A percentile compares a stretch with the other conserved stretches of the same genome.
Conservation (phyloP, 768 basidiomycete species). For the Russula earlei region DNA sequence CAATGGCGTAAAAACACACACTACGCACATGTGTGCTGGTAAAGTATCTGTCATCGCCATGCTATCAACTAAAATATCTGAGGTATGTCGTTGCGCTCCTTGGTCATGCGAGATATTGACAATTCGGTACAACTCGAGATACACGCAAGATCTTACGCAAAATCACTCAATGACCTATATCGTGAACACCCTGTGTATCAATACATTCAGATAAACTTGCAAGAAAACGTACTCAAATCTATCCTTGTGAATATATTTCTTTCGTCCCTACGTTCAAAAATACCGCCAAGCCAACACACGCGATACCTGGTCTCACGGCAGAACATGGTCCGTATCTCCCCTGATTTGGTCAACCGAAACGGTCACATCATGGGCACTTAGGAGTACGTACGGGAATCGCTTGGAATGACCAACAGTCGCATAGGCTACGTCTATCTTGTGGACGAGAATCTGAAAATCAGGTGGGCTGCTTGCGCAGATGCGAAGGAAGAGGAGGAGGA, state of each 20-base stretch:
- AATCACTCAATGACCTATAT: conserved; percentile 45
- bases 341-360: neutral
- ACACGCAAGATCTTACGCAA: conserved; percentile 65
- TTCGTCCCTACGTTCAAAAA: conserved; percentile 54
- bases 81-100: conserved; percentile 39
- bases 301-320: conserved; percentile 76
- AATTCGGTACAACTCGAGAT: conserved; percentile 36
- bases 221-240: conserved; percentile 89
- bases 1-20: conserved; percentile 49
- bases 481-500: conserved; percentile 65
- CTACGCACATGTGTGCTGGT: conserved; percentile 66
- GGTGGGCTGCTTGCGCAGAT: conserved; percentile 90
- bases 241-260: conserved; percentile 81
- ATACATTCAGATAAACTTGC: conserved; percentile 82
- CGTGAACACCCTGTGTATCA: conserved; percentile 51
- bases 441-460: conserved; percentile 72
- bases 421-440: conserved; percentile 90
- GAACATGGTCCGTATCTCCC: conserved; percentile 50
- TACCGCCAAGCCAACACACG: conserved; percentile 55
- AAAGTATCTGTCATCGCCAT: conserved; percentile 74
- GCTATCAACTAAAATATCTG: conserved; percentile 80
- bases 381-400: conserved; percentile 64
- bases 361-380: neutral
- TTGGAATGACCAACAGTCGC: conserved; percentile 84
- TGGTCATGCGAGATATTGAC: neutral